Base-by-base conservation (phyloP, 805 yeast genomes). In the Brettanomyces nanus region DNA sequence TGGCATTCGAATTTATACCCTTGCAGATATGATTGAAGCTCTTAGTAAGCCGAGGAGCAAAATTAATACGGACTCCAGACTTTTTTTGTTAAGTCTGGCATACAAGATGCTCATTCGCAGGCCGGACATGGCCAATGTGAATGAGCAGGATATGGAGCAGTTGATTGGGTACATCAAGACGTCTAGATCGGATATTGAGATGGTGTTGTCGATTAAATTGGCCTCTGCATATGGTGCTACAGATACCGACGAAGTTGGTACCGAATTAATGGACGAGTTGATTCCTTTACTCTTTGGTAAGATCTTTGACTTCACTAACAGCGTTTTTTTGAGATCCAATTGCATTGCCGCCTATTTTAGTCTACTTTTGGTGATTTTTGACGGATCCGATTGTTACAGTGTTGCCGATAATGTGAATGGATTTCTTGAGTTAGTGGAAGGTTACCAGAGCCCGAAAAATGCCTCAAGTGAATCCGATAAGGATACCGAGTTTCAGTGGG, bases 211-310 rank as follows among this genome's bases (percentile, higher is more conserved):
- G 21, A 53, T 73, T 31, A 63, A 73, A 40, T 61, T 70, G 10
- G 41, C 62, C 13, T 55, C 65, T 22, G 69, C 71, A 1, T 60
- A 72, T 39, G 54, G 66, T 17, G 62, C 63, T n/a, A 65, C 73
- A 35, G 72, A 72, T 45, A 58, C 69, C 9, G 78, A 73, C 37
- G 77, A 72, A 38, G 69, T 70, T 41, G 68, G 74, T 5, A 47
- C 58, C 10, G 43, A 47, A 18, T 59, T 55, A 6, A 45, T 61
- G 21, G 54, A 52, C 18, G 47, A 41, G 4, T 35, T 59, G 14
- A 46, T 62, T 15, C 66, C 66, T 4, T 25, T 49, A 9, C 42
- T 61, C 25, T 21, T 52, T 19, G 28, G 43, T 3, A 47, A 41
- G 34, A 43, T 51, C 9, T 45, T 45, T 36, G 14, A 36, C 35